Conservation (phyloP, 345 rosid species). For the Camelina hispida region DNA sequence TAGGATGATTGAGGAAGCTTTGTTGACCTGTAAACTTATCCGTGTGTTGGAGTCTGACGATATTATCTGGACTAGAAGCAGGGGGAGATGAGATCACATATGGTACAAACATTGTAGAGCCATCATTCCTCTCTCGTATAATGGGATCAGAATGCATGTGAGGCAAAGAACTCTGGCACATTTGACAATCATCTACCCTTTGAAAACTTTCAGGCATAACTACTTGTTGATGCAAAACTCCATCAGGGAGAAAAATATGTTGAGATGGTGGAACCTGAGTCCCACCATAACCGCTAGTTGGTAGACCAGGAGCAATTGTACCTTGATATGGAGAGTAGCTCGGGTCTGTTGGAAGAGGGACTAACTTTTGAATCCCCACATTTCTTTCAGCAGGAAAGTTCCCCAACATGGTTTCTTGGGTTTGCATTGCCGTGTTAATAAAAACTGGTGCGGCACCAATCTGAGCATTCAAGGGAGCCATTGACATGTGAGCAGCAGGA, state of each 20-base stretch:
- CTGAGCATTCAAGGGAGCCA: background rate
- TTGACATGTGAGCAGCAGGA: constrained; percentile 4
- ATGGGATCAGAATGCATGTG: background rate
- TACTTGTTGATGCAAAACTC: background rate
- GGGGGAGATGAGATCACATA: background rate
- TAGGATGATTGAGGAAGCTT: constrained; percentile 2
- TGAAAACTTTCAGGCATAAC: background rate
- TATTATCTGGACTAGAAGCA: background rate
- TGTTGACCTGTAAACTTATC: background rate
- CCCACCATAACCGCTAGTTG: background rate
- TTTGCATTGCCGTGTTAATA: background rate
- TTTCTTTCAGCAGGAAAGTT: background rate
- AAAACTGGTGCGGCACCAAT: background rate
- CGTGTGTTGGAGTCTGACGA: background rate
- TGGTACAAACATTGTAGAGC: background rate
- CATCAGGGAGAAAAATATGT: background rate
- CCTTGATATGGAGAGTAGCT: background rate
- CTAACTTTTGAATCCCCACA: background rate
- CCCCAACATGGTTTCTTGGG: background rate
- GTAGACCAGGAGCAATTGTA: background rate
- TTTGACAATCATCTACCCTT: background rate
- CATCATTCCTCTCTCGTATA: background rate
- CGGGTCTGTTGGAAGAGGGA: background rate
- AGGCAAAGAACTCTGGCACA: constrained; percentile 4
- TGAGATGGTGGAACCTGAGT: background rate